Evolutionary conservation across 495 filamentous ascomycete genomes (phyloP).

Genomic region (Neurospora sp.): DNA sequence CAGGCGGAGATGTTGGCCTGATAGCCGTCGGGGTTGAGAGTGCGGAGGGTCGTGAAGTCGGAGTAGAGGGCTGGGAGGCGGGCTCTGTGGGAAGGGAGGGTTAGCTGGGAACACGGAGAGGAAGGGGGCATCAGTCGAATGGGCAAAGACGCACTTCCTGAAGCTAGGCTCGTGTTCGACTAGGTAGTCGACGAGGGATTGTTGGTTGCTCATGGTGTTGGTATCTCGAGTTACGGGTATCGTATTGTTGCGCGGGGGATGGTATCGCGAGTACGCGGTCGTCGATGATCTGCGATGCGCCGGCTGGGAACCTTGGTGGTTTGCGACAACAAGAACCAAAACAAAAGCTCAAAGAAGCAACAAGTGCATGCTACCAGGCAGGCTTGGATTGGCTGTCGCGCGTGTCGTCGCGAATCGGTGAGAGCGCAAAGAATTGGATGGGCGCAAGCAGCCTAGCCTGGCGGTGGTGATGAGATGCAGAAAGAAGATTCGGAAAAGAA

Average conservation of each 20-base stretch:
- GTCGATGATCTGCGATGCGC: background rate
- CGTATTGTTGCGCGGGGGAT: background rate
- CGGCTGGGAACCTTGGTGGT: background rate
- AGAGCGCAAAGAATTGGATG: background rate
- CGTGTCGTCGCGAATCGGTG: background rate
- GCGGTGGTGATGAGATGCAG: background rate
- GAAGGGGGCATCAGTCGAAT: background rate
- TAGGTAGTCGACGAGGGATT: conserved; percentile 33
- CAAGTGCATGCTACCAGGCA: background rate
- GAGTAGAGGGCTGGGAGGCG: conserved; percentile 90
- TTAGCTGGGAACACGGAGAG: background rate
- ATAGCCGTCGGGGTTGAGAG: conserved; percentile 86
- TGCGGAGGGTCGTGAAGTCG: conserved; percentile 70
- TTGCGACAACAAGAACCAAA: background rate
- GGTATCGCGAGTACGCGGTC: background rate
- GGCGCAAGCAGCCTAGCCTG: background rate
- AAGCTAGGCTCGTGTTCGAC: conserved; percentile 36
- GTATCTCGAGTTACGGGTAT: background rate
- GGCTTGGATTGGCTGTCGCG: background rate
- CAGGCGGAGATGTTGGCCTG: conserved; percentile 76
- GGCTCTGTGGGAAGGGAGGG: conserved; percentile 38
- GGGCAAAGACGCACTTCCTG: conserved; percentile 23
- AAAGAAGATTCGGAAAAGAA: background rate
- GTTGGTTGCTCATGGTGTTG: conserved; percentile 21
- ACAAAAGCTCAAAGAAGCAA: background rate